Evolutionary conservation across 164 flowering plant species (phyloP).

Genomic region (Houttuynia cordata): DNA sequence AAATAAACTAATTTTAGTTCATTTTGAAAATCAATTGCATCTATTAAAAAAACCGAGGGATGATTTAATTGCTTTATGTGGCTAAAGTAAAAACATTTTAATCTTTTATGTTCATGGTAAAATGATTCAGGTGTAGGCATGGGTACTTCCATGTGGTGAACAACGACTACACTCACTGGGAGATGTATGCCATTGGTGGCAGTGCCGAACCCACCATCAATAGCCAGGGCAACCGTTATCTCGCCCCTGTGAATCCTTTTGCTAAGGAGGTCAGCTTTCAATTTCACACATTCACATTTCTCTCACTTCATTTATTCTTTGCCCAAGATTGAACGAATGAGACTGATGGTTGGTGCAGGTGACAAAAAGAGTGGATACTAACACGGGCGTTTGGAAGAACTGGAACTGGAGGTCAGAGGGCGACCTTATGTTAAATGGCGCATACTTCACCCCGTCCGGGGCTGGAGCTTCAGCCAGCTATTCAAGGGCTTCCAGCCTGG

Average conservation of each 20-base stretch:
- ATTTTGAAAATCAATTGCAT: no score
- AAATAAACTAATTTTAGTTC: no score
- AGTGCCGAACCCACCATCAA: conserved; percentile 86
- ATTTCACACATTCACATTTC: background rate
- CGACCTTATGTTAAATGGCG: conserved; percentile 86
- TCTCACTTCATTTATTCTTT: background rate
- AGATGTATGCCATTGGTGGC: conserved; percentile 96
- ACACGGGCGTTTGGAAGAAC: conserved; percentile 36
- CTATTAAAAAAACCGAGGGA: no score
- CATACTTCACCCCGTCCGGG: conserved; percentile 90
- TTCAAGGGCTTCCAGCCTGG: conserved; percentile 88
- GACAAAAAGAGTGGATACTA: conserved; percentile 77
- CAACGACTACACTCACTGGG: conserved; percentile 97
- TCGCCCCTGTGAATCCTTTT: conserved; percentile 55
- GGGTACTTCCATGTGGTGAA: conserved; percentile 94
- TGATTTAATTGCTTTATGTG: background rate
- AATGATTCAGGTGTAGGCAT: conserved; percentile 57
- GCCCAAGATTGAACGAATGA: background rate
- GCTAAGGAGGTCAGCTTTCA: conserved; percentile 59
- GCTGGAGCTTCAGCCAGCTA: conserved; percentile 81
- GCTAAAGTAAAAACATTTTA: background rate
- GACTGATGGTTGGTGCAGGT: conserved; percentile 39
- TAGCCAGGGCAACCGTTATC: conserved; percentile 84
- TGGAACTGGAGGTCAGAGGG: conserved; percentile 99
- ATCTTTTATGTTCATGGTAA: background rate